A percentile compares a stretch with the other conserved stretches of the same genome.
Evolutionary conservation across 192 early-diverging fungal species (phyloP).

Genomic region (Endogone sp.): DNA sequence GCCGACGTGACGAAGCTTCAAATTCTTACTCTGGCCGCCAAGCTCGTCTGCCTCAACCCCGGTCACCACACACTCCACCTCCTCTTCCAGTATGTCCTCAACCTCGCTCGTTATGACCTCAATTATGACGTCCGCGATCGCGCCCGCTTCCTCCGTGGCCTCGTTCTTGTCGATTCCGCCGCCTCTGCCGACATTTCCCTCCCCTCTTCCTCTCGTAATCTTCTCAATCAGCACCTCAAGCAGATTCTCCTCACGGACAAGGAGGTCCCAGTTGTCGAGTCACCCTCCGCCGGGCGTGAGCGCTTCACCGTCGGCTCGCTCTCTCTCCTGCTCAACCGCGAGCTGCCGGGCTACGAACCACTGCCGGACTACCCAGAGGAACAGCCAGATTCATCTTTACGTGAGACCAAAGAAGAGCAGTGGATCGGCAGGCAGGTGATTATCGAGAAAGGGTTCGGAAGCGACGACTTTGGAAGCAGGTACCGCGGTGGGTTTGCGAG

Average conservation of each 20-base stretch:
- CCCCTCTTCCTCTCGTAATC: slow-evolving; percentile 12
- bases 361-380: slow-evolving; percentile 77
- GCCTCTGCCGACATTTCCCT: slow-evolving; percentile 4
- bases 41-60: slow-evolving; percentile 53
- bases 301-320: slow-evolving; percentile 63
- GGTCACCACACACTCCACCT: slow-evolving; percentile 34
- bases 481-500: slow-evolving; percentile 37
- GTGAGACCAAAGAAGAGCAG: slow-evolving; percentile 37
- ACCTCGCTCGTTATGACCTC: slow-evolving; percentile 86
- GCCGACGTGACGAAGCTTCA: slow-evolving; percentile 73
- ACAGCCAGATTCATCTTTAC: slow-evolving; percentile 48
- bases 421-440: slow-evolving; percentile 21
- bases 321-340: slow-evolving; percentile 55
- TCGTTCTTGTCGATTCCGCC: slow-evolving; percentile 26
- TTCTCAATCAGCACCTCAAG: slow-evolving; percentile 48
- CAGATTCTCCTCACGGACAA: slow-evolving; percentile 58
- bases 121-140: slow-evolving; percentile 90
- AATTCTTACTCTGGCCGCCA: slow-evolving; percentile 75
- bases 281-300: slow-evolving; percentile 24
- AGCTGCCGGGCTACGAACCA: slow-evolving; percentile 65
- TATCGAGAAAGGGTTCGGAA: slow-evolving; percentile 34
- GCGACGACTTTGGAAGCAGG: slow-evolving; percentile 36
- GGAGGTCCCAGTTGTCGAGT: slow-evolving; percentile 44
- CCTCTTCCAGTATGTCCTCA: slow-evolving; percentile 73
- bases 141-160: slow-evolving; percentile 64